phyloP scores from a whole-genome alignment of 1,139 yeast species.

The Candida buenavistaensis region DNA sequence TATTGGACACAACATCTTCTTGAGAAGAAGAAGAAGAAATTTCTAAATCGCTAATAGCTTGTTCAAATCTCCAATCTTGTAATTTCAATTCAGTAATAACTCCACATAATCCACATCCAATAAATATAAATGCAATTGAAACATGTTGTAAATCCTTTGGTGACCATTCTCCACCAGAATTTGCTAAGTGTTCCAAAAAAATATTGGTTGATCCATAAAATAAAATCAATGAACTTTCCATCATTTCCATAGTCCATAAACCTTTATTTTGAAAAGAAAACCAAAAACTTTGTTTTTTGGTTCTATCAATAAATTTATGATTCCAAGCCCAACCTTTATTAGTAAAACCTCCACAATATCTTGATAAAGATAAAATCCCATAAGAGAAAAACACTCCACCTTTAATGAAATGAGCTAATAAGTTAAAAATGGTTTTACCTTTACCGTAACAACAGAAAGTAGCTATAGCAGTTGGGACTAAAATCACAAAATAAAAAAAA shows the following conservation, averaged over 20 bases:
- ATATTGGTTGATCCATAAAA: conserved; percentile 87
- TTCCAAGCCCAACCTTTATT: conserved; percentile 94
- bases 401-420: conserved; percentile 92
- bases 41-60: conserved; percentile 29
- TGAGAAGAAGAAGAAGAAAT: neutral
- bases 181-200: conserved; percentile 78
- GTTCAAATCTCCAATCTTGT: conserved; percentile 46
- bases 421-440: conserved; percentile 66
- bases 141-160: conserved; percentile 94
- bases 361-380: conserved; percentile 75
- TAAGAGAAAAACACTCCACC: conserved; percentile 84
- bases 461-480: conserved; percentile 74
- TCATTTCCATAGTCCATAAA: conserved; percentile 76
- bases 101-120: conserved; percentile 94
- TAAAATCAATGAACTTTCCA: conserved; percentile 76
- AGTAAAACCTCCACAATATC: conserved; percentile 82
- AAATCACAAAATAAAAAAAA: conserved; percentile 58
- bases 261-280: conserved; percentile 50
- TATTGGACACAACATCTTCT: conserved; percentile 4
- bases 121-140: conserved; percentile 90
- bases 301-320: conserved; percentile 37
- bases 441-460: conserved; percentile 70
- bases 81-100: conserved; percentile 68
- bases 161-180: conserved; percentile 81
- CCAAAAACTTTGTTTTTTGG: conserved; percentile 17